Evolutionary conservation across 805 yeast species (phyloP), one percentile per base, ranked within the genome.

Genomic region (Kodamaea leandrae): DNA sequence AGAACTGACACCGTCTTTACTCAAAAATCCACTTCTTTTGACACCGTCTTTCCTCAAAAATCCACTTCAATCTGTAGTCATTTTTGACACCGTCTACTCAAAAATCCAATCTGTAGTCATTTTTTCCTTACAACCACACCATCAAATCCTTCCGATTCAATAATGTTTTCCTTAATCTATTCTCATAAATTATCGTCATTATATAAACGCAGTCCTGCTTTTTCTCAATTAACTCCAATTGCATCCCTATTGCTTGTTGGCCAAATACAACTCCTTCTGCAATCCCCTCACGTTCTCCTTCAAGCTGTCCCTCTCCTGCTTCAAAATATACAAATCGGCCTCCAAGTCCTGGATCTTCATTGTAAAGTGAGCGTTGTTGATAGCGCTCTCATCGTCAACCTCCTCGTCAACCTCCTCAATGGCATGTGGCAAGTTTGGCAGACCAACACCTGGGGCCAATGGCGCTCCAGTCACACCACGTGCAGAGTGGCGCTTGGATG

Each of bases 271-370:
- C 51, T 76, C 77, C 57, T 83, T 83, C 62, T 83, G 82, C 56
- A 83, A 64, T 0, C 68, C 52, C 23, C 78, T 57, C 12, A 81
- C 76, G 44, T 73, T 80, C 16, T 79, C 83, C 54, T 79, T 82
- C 58, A 86, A 67, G 51, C 82, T 84, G 55, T 88, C 93, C 49
- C 95, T 75, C 62, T 88, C 96, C 62, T 87, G 91, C 53, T 80
- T 81, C 49, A 83, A 74, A 42, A 88, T 84, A 53, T 76, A 83
- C 49, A 88, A 68, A 57, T 87, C 95, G 3, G 96, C 96, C 54
- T 86, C 86, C 51, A 88, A 65, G 52, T 88, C 96, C 52, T 85
- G 80, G 32, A 88, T 74, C 61, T 82, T 85, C 67, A 87, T 72
- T 47, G 80, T 84, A 54, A 76, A 85, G 48, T 83, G 88, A 34